Conservation (phyloP, 495 filamentous ascomycete genomes). For the Neurospora sp. region DNA sequence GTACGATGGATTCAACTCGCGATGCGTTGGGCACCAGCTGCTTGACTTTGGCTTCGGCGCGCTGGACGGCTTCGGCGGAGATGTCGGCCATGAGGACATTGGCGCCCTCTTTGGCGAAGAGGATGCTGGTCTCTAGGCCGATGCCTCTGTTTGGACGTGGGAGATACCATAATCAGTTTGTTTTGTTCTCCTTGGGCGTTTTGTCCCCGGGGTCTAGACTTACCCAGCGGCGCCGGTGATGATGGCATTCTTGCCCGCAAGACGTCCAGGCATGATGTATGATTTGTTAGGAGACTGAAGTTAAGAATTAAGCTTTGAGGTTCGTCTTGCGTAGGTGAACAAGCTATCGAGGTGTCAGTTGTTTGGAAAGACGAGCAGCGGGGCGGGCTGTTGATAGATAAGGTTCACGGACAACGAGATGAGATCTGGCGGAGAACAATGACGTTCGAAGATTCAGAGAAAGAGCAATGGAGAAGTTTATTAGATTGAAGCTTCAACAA, state of each 20-base stretch:
- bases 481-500: background rate
- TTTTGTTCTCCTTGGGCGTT: background rate
- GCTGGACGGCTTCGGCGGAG: constrained; percentile 56
- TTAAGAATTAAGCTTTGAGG: background rate
- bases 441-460: background rate
- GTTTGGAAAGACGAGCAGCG: background rate
- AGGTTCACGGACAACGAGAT: background rate
- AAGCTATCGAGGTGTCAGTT: background rate
- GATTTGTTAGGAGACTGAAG: background rate
- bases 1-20: constrained; percentile 49
- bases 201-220: background rate
- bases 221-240: constrained; percentile 91
- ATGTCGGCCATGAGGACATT: constrained; percentile 81
- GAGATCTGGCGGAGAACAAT: background rate
- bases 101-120: constrained; percentile 86
- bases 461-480: background rate
- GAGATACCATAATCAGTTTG: constrained; percentile 2
- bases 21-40: constrained; percentile 54
- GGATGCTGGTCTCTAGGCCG: constrained; percentile 86
- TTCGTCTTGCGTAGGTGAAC: background rate
- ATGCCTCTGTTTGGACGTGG: constrained; percentile 56
- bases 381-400: background rate
- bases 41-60: constrained; percentile 56
- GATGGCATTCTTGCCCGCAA: constrained; percentile 87
- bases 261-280: constrained; percentile 41